Base-by-base conservation (phyloP, 306 rosid genomes). In the Pyrus betulifolia region DNA sequence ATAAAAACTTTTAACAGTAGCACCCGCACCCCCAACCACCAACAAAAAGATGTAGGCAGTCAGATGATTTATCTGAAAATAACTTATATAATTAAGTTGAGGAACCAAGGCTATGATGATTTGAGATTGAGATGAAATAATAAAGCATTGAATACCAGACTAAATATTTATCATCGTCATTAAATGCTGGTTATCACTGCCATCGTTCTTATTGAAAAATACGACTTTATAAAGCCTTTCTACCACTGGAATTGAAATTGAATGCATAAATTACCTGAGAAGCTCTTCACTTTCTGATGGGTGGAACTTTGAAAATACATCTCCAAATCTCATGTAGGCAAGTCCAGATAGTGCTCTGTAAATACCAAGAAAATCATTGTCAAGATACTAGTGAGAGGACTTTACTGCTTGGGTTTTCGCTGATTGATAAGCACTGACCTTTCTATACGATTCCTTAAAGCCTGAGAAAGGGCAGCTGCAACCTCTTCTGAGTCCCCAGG, bases 401-500 rank as follows among this genome's bases (percentile, higher is more conserved):
- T 70, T 79, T 75, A 74, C 71, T 69, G n/a, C 62, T 49, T 74
- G 68, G 44, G 73, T 65, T 72, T 68, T 19, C n/a, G 54, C 22
- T 72, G 72, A 67, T 40, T 71, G 68, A 81, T 52, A 64, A 82
- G 69, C 22, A 71, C 15, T 63, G 45, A 89, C 98, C 98, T 95
- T 79, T 95, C 98, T 52, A 95, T 82, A 74, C 93, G 61, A 84
- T 89, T 92, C 86, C 97, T 86, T 76, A 95, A 79, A 74, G 97
- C 97, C 88, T 90, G 99, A 79, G 99, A 90, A 81, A 95, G 93
- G 81, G 97, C 99, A 38, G 90, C 81, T 9, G 97, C 97, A 81
- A 90, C 93, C 86, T 95, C 99, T 86, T 95, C 99, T 4, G 97
- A 90, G 80, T 95, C 99, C 70, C 99, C 99, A 69, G 99, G 99